Conservation (phyloP, 2,329 filamentous ascomycete genomes). For the Plectosphaerella cucumerina region DNA sequence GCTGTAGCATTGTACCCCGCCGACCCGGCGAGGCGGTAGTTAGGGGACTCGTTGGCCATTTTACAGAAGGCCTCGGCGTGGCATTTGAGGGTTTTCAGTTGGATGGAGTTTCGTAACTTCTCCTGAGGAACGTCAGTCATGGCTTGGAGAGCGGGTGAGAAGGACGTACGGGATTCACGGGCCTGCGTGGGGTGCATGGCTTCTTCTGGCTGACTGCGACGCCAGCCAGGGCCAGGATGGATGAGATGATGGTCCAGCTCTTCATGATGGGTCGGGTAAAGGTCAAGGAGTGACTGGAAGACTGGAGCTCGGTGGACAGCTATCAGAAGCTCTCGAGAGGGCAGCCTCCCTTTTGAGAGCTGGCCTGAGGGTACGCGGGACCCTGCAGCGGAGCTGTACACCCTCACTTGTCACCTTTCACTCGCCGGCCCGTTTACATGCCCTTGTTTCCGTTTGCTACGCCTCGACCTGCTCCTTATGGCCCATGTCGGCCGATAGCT, state of each 20-base stretch:
- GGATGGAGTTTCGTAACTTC: slow-evolving; percentile 18
- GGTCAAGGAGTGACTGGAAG: no score
- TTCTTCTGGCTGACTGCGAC: not conserved
- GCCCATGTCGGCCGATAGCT: no score
- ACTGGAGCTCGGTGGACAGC: no score
- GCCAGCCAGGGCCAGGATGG: not conserved
- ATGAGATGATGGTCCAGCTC: not conserved
- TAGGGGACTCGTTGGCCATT: slow-evolving; percentile 22
- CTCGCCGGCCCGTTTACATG: no score
- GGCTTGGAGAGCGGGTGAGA: not conserved
- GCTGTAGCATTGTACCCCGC: slow-evolving; percentile 28
- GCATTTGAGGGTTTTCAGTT: slow-evolving; percentile 19
- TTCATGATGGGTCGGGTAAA: not conserved
- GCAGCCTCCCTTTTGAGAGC: no score
- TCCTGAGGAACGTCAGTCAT: slow-evolving; percentile 10
- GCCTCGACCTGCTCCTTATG: no score
- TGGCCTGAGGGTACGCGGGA: no score
- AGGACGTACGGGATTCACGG: not conserved
- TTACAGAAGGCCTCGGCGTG: slow-evolving; percentile 23
- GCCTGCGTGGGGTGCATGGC: slow-evolving; percentile 1
- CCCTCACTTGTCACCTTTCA: no score
- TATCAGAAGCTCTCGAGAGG: no score
- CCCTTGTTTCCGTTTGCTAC: no score
- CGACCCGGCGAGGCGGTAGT: slow-evolving; percentile 27
- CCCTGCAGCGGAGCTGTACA: no score